Conservation (phyloP, 129 eudicot genomes). For the Pseudognaphalium luteoalbum region DNA sequence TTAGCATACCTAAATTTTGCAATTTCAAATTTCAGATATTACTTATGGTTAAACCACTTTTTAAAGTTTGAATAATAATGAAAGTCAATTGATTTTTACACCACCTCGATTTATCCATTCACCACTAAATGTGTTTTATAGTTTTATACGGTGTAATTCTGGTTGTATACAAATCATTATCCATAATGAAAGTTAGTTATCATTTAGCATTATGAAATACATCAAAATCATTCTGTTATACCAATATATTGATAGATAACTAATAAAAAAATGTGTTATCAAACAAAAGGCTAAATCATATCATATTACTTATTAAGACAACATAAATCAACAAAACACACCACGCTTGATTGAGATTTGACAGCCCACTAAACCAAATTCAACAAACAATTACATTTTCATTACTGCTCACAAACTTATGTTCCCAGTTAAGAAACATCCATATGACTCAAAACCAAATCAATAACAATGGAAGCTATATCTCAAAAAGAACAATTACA, state of each 20-base stretch:
- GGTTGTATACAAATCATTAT: no score
- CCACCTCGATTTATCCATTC: no score
- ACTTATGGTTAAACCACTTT: no score
- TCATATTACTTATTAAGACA: neutral
- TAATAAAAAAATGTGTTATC: neutral
- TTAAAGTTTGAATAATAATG: no score
- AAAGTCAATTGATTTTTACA: no score
- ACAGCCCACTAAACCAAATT: slow-evolving; percentile 1
- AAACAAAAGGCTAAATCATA: neutral
- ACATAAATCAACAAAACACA: neutral
- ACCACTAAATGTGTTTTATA: no score
- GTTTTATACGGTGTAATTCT: no score
- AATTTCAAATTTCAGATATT: no score
- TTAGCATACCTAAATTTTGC: no score
- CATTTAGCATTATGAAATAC: neutral
- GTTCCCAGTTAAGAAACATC: neutral
- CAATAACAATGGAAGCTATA: slow-evolving; percentile 3
- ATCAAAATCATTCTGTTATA: neutral
- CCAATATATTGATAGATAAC: neutral
- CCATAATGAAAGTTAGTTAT: neutral
- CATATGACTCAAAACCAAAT: slow-evolving; percentile 1
- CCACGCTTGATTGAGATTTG: neutral
- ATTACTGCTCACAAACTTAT: neutral
- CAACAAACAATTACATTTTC: slow-evolving; percentile 5
- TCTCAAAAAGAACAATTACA: slow-evolving; percentile 1